Evolutionary conservation across 1,139 yeast species (phyloP).

Genomic region (Suhomyces kunorum): DNA sequence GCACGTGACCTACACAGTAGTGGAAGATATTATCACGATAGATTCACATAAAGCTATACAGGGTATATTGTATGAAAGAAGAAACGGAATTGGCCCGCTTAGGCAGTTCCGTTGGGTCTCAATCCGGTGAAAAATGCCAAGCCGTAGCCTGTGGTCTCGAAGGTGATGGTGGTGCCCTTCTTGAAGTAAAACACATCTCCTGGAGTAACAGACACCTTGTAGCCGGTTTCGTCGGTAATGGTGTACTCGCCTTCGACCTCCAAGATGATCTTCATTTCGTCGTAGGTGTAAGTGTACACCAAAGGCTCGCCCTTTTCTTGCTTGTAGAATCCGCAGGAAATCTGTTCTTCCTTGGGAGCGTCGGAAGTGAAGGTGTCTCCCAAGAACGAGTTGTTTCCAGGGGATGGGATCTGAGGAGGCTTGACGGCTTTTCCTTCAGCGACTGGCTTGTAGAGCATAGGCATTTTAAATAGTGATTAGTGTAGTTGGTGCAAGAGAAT

Average conservation of each 20-base stretch:
- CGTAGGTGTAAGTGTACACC: slow-evolving; percentile 63
- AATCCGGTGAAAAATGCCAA: slow-evolving; percentile 69
- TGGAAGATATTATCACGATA: no score
- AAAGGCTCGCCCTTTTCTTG: slow-evolving; percentile 68
- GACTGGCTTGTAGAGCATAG: slow-evolving; percentile 56
- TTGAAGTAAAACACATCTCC: slow-evolving; percentile 71
- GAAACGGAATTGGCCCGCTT: no score
- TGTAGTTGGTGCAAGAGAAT: neutral
- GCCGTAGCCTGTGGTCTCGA: slow-evolving; percentile 58
- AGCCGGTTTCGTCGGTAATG: slow-evolving; percentile 63
- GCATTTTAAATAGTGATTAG: slow-evolving; percentile 43
- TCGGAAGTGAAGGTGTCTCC: slow-evolving; percentile 64
- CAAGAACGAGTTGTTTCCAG: slow-evolving; percentile 64
- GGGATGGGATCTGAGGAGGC: slow-evolving; percentile 60
- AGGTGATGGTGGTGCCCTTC: slow-evolving; percentile 67
- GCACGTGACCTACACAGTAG: neutral
- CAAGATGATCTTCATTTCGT: slow-evolving; percentile 69
- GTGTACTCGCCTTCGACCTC: slow-evolving; percentile 66
- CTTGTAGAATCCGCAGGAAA: slow-evolving; percentile 65
- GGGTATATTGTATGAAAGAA: no score
- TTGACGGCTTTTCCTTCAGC: slow-evolving; percentile 54
- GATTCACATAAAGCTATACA: no score
- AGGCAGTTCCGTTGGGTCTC: slow-evolving; percentile 43
- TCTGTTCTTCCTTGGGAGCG: slow-evolving; percentile 58
- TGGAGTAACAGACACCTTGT: slow-evolving; percentile 55